These are phyloP conservation scores for Pseudoneurospora amorphoporcata DNA, from an alignment of 495 filamentous ascomycete genomes.

Conservation along the genomic window DNA sequence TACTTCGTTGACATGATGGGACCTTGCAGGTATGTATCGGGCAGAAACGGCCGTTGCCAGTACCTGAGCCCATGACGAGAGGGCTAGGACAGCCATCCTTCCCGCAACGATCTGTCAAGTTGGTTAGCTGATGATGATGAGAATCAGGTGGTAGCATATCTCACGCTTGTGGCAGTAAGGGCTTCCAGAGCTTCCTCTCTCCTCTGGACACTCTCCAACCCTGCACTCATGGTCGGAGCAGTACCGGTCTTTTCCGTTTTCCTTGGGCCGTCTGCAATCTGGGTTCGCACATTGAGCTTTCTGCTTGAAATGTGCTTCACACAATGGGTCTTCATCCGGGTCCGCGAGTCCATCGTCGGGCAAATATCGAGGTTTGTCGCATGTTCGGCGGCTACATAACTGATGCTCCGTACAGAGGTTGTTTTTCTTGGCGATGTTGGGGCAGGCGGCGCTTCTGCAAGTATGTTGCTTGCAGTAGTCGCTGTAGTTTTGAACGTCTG, in stretches of 20 bases:
- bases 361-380: neutral
- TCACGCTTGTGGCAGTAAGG: neutral
- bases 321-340: neutral
- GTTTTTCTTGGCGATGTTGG: neutral
- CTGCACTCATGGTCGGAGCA: neutral
- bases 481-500: neutral
- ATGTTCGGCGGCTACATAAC: neutral
- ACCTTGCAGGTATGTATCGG: neutral
- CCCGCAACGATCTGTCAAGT: neutral
- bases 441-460: neutral
- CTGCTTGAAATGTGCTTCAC: neutral
- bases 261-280: neutral
- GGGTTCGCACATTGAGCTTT: neutral
- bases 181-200: neutral
- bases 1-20: neutral
- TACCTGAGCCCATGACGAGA: neutral
- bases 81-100: neutral
- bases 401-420: neutral
- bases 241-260: neutral
- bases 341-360: neutral
- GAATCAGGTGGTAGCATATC: neutral
- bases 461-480: neutral
- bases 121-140: neutral
- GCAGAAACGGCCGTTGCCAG: neutral
- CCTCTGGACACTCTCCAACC: neutral